Conservation (phyloP, 1,284 basidiomycete genomes). For the Pisolithus thermaeus region DNA sequence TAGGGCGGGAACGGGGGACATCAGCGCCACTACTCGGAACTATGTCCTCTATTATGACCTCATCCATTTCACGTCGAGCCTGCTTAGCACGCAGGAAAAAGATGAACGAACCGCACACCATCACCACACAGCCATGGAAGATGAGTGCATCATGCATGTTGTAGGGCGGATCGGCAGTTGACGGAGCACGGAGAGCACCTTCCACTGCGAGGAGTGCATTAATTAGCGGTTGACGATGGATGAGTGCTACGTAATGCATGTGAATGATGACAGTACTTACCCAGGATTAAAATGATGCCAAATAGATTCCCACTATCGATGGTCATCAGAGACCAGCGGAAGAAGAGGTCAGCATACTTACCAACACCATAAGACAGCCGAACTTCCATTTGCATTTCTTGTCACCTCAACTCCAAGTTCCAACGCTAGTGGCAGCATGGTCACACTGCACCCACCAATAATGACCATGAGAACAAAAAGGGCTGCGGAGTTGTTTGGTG, state of each 20-base stretch:
- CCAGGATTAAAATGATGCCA: conserved; percentile 57
- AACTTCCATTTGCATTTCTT: conserved; percentile 68
- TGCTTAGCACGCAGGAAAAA: conserved; percentile 54
- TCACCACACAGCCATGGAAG: conserved; percentile 50
- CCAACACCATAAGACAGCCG: conserved; percentile 69
- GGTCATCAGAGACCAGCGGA: neutral
- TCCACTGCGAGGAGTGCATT: conserved; percentile 36
- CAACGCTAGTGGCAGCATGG: conserved; percentile 66
- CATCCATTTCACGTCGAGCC: conserved; percentile 53
- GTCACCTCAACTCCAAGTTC: conserved; percentile 75
- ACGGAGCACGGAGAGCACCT: conserved; percentile 56
- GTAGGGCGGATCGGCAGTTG: conserved; percentile 54
- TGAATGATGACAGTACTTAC: conserved; percentile 33
- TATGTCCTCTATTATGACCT: conserved; percentile 23
- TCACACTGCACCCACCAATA: conserved; percentile 58
- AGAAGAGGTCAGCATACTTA: conserved; percentile 29
- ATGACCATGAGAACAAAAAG: conserved; percentile 63
- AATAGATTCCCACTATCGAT: conserved; percentile 54
- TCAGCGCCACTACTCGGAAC: conserved; percentile 5
- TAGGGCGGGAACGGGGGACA: neutral
- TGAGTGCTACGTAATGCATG: neutral
- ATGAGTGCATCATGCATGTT: conserved; percentile 65
- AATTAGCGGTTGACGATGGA: neutral
- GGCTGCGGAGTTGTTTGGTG: conserved; percentile 49
- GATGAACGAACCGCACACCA: conserved; percentile 33